Conservation (phyloP, 306 rosid genomes). For the Rubus parviflorus region DNA sequence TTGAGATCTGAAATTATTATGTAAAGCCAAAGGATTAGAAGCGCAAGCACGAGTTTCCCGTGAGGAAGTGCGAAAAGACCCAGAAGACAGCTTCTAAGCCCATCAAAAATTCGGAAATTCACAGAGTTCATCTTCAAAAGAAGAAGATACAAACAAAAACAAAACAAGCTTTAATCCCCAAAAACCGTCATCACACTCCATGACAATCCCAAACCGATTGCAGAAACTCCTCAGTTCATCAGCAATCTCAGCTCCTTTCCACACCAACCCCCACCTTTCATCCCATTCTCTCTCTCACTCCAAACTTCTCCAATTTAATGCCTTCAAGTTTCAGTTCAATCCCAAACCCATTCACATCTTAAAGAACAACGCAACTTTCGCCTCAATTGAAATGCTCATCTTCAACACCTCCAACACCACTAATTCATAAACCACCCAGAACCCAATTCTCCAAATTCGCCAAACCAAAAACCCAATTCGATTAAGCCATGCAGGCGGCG, state of each 20-base stretch:
- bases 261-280: neutral
- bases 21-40: neutral
- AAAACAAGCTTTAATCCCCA: neutral
- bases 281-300: too few relatives aligned
- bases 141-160: neutral
- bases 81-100: neutral
- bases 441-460: neutral
- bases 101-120: neutral
- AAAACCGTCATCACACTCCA: neutral
- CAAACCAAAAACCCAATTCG: neutral
- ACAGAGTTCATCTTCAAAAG: neutral
- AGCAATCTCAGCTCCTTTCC: neutral
- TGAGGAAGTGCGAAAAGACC: neutral
- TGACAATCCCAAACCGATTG: conserved; percentile 1
- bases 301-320: neutral
- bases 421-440: neutral
- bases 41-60: neutral
- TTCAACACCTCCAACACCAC: neutral
- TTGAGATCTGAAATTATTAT: neutral
- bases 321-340: neutral
- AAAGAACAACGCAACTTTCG: neutral
- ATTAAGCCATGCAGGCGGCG: conserved; percentile 5
- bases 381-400: neutral
- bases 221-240: neutral
- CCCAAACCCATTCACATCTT: neutral